Evolutionary conservation across 306 rosid genomes (phyloP).

Genomic region (Mimosa pudica): DNA sequence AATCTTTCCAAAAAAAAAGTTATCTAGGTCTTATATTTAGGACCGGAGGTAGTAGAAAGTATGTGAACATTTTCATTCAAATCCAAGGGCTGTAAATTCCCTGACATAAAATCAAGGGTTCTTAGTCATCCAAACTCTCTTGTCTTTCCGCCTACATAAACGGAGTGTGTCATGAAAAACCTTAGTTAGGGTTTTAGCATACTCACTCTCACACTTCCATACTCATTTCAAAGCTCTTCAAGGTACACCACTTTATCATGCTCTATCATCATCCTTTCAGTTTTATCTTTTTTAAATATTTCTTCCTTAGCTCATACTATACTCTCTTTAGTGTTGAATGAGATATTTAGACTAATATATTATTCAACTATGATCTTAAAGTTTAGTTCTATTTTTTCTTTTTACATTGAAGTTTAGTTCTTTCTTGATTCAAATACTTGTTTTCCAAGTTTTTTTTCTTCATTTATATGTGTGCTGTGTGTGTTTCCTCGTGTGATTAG

Average conservation of each 20-base stretch:
- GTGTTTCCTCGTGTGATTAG: background rate
- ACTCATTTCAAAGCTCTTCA: constrained; percentile 33
- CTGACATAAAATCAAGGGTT: constrained; percentile 20
- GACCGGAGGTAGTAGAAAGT: too few species aligned
- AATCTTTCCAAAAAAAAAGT: too few species aligned
- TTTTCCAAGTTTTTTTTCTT: background rate
- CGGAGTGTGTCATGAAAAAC: constrained; percentile 37
- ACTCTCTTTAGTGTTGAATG: background rate
- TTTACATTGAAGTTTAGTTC: background rate
- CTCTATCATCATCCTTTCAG: background rate
- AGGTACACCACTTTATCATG: constrained; percentile 38
- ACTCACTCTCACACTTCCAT: background rate
- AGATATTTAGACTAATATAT: background rate
- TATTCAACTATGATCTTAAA: background rate
- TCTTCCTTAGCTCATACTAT: background rate
- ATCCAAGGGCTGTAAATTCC: constrained; percentile 34
- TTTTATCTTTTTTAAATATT: background rate
- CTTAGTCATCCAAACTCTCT: background rate
- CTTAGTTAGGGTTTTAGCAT: constrained; percentile 59
- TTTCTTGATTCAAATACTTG: background rate
- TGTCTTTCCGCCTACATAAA: constrained; percentile 34
- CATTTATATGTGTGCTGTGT: background rate
- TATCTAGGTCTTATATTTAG: too few species aligned
- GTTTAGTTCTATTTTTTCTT: background rate
- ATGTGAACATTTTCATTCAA: background rate